phyloP scores from a whole-genome alignment of 371 early-diverging fungal genomes.

The Mortierella sp. region DNA sequence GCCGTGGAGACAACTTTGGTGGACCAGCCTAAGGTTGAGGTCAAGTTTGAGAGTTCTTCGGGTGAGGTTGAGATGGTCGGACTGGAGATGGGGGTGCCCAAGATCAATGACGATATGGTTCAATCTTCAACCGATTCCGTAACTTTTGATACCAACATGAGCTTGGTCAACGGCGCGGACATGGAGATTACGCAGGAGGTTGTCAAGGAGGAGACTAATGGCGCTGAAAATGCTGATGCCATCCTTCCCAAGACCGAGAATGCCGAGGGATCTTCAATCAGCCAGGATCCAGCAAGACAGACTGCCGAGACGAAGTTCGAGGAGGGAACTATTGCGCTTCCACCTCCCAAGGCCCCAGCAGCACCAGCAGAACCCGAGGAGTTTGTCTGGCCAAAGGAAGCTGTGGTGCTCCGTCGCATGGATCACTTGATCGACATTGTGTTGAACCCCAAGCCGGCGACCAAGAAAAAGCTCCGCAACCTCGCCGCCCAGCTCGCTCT shows the following conservation, averaged over 20 bases:
- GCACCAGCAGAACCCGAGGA: conserved; percentile 56
- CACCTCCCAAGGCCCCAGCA: conserved; percentile 6
- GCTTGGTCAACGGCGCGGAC: not conserved
- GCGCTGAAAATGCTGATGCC: not conserved
- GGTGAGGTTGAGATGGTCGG: not conserved
- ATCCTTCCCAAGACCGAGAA: not conserved
- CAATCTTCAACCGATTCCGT: not conserved
- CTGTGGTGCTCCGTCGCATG: conserved; percentile 71
- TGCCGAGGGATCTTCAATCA: not conserved
- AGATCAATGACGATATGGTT: not conserved
- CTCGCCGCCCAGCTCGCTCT: conserved; percentile 52
- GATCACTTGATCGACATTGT: conserved; percentile 72
- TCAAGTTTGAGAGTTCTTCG: not conserved
- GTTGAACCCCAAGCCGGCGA: conserved; percentile 65
- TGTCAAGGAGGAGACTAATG: not conserved
- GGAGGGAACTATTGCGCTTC: not conserved
- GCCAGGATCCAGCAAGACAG: not conserved
- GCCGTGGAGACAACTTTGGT: not conserved
- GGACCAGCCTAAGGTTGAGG: not conserved
- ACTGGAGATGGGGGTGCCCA: not conserved
- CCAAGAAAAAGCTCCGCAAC: conserved; percentile 56
- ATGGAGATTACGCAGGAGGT: not conserved
- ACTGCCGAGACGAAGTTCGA: conserved; percentile 17
- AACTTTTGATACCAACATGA: not conserved
- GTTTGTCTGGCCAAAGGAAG: conserved; percentile 74